Base-by-base conservation (phyloP, 306 rosid species). In the Luffa acutangula region DNA sequence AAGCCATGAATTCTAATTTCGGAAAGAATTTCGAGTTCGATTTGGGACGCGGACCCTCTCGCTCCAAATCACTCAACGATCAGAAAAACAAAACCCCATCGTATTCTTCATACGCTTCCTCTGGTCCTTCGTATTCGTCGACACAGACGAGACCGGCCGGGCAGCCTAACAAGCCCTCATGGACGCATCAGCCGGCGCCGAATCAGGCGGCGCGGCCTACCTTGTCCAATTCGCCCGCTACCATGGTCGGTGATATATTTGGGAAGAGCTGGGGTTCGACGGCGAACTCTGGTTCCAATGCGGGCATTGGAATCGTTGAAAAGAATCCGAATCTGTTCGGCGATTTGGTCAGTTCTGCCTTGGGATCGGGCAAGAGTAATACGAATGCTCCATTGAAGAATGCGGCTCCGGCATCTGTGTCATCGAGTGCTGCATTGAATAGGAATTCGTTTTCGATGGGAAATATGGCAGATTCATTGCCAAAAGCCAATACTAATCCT, bases 221-320 rank as follows among this genome's bases (percentile, higher is more conserved):
- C 9, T 75, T 89, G 20, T 75, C 89, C 3, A 80, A 81, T 70
- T 89, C 79, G 18, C 88, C 97, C 15, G 48, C 89, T 57, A 90
- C 99, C 39, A 93, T 93, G 99, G 98, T 86, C 6, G 99, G 99
- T 7, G 99, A 96, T 67, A 96, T 96, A 80, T 83, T 84, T 56
- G 99, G 99, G 45, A 96, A 93, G 83, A 93, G 80, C 33, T 93
- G 99, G 98, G 83, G 87, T 72, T 89, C 99, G 17, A 15, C 90
- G 9, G 83, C 76, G 31, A 80, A 92, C 25, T 49, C 92, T 1
- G 78, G 58, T 63, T 83, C 91, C 49, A 41, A 13, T 31, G n/a
- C 81, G 6, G 87, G 84, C 42, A 79, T 96, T 36, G 87, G 91
- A 14, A 84, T 93, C 59, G 87, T 83, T 62, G 82, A 88, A 15